phyloP scores from a whole-genome alignment of 2,329 filamentous ascomycete genomes.

The Trichoderma endophyticum region DNA sequence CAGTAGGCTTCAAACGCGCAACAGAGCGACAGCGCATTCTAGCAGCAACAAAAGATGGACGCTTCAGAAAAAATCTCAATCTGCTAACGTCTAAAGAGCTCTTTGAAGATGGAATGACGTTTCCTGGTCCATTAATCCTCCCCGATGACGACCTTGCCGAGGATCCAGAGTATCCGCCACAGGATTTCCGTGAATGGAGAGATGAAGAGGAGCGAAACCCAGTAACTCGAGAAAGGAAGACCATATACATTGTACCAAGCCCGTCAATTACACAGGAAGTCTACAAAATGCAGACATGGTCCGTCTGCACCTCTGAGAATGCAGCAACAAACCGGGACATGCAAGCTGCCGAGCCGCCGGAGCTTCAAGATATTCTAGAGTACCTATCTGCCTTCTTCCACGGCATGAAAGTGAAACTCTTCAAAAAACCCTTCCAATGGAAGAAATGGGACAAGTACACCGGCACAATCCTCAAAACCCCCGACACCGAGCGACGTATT shows the following conservation, averaged over 20 bases:
- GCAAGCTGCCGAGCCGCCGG: constrained; percentile 25
- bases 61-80: constrained; percentile 20
- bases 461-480: background rate
- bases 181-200: constrained; percentile 53
- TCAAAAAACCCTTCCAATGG: constrained; percentile 43
- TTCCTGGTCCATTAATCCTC: constrained; percentile 58
- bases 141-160: constrained; percentile 57
- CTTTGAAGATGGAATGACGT: constrained; percentile 34
- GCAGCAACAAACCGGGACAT: constrained; percentile 24
- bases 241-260: constrained; percentile 51
- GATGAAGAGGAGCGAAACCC: constrained; percentile 45
- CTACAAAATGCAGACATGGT: constrained; percentile 43
- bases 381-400: constrained; percentile 51
- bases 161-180: constrained; percentile 49
- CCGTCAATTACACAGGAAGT: constrained; percentile 40
- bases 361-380: constrained; percentile 29
- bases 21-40: constrained; percentile 29
- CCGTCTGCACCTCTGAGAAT: background rate
- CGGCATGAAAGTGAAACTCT: constrained; percentile 47
- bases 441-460: constrained; percentile 42
- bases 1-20: constrained; percentile 29
- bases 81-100: constrained; percentile 19
- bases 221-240: constrained; percentile 43
- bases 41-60: constrained; percentile 27
- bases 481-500: constrained; percentile 32